A percentile compares a stretch with the other conserved stretches of the same genome.
phyloP scores from a whole-genome alignment of 192 early-diverging fungal species.

The Coemansia sp. region DNA sequence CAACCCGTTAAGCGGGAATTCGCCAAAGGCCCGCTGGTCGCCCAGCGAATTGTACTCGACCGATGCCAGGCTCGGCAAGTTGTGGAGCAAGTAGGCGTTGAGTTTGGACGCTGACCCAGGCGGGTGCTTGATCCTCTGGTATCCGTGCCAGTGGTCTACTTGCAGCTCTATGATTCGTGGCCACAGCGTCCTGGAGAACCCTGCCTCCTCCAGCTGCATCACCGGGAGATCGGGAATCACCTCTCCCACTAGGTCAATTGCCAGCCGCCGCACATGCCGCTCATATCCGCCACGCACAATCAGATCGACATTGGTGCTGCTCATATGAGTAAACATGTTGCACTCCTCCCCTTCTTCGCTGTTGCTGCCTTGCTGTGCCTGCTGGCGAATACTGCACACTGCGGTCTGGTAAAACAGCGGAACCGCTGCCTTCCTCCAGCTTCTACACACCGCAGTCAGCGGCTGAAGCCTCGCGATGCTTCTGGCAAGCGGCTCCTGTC shows the following conservation, averaged over 20 bases:
- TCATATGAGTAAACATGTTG: not conserved
- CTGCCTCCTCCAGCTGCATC: constrained; percentile 16
- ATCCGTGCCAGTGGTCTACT: constrained; percentile 27
- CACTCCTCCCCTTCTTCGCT: not conserved
- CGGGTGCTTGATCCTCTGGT: constrained; percentile 5
- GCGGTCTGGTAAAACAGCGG: constrained; percentile 38
- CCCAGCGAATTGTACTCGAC: constrained; percentile 27
- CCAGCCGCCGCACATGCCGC: constrained; percentile 23
- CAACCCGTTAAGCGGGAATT: constrained; percentile 41
- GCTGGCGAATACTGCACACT: constrained; percentile 18
- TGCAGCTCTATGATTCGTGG: constrained; percentile 17
- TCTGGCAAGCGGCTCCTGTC: constrained; percentile 11
- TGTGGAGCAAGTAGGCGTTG: constrained; percentile 37
- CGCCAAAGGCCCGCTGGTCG: constrained; percentile 27
- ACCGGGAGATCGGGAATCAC: constrained; percentile 19
- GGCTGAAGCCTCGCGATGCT: constrained; percentile 27
- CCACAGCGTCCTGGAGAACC: constrained; percentile 24
- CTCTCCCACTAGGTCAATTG: constrained; percentile 32
- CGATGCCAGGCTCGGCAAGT: constrained; percentile 29
- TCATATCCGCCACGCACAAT: constrained; percentile 25
- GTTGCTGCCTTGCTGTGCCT: not conserved
- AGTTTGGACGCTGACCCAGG: constrained; percentile 28
- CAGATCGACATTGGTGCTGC: constrained; percentile 21
- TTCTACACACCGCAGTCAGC: constrained; percentile 29
- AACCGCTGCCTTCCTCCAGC: constrained; percentile 29